phyloP scores from a whole-genome alignment of 345 rosid genomes.

The Eucalyptus guilfoylei region DNA sequence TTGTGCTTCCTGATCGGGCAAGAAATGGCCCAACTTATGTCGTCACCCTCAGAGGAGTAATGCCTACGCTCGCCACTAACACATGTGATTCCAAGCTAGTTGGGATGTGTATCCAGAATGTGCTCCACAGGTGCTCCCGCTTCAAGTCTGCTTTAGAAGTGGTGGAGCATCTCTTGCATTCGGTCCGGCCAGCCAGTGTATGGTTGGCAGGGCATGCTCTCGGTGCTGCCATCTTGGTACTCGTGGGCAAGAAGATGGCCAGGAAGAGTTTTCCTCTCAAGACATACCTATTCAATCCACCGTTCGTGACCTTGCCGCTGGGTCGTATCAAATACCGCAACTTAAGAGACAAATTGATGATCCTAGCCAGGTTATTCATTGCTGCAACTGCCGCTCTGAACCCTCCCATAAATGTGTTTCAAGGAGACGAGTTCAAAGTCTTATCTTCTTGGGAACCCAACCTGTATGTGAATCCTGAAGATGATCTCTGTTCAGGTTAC shows the following conservation, averaged over 20 bases:
- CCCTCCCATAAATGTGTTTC: not conserved
- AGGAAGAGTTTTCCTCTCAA: not conserved
- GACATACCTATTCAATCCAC: not conserved
- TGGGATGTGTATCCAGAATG: not conserved
- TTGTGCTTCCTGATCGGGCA: no score
- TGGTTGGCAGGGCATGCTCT: not conserved
- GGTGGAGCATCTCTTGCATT: not conserved
- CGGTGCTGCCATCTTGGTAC: not conserved
- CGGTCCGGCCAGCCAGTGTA: not conserved
- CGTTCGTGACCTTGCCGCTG: not conserved
- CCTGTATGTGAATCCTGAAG: slow-evolving; percentile 40
- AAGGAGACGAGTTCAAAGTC: not conserved
- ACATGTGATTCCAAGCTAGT: not conserved
- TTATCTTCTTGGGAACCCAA: slow-evolving; percentile 34
- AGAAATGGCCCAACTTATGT: slow-evolving; percentile 21
- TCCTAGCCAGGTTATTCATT: not conserved
- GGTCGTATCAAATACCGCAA: not conserved
- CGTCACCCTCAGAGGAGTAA: not conserved
- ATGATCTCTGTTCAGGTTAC: slow-evolving; percentile 46
- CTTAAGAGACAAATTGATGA: not conserved
- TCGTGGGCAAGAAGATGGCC: not conserved
- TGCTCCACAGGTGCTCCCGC: not conserved
- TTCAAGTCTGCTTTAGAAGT: not conserved
- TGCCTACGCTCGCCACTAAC: not conserved
- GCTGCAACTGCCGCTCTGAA: not conserved